These are phyloP conservation scores for Leccinum subspadiceum DNA, from an alignment of 1,284 basidiomycete species.

Conservation along the genomic window DNA sequence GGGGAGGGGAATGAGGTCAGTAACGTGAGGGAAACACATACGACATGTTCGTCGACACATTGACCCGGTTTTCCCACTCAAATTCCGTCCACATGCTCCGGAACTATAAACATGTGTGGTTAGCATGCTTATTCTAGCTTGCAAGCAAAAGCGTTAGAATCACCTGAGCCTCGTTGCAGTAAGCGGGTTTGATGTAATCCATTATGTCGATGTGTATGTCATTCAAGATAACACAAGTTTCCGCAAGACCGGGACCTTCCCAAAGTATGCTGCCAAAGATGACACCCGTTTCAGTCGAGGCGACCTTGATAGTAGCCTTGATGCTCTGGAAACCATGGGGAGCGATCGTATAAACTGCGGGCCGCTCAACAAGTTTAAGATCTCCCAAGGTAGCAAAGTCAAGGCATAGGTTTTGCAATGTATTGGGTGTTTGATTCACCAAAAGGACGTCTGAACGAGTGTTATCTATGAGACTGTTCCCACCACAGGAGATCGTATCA, in stretches of 20 bases:
- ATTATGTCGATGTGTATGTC: conserved; percentile 99
- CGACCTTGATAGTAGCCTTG: conserved; percentile 98
- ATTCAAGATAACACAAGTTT: conserved; percentile 90
- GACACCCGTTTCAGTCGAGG: conserved; percentile 96
- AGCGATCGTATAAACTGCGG: conserved; percentile 88
- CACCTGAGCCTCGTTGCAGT: conserved; percentile 93
- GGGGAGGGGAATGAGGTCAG: background rate
- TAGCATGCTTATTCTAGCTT: background rate
- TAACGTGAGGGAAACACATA: conserved; percentile 23
- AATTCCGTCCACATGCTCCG: conserved; percentile 92
- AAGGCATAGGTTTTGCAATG: conserved; percentile 93
- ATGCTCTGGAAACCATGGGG: conserved; percentile 98
- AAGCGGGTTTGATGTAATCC: conserved; percentile 98
- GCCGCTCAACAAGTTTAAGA: conserved; percentile 95
- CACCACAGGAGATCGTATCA: background rate
- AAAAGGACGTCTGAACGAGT: conserved; percentile 77
- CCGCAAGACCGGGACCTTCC: conserved; percentile 86
- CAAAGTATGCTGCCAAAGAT: conserved; percentile 99
- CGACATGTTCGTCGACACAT: conserved; percentile 74
- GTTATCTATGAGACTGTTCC: background rate
- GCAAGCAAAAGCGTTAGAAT: background rate
- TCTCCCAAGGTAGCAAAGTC: conserved; percentile 98
- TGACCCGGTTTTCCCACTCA: conserved; percentile 90
- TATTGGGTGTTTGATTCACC: conserved; percentile 95
- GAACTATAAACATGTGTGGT: conserved; percentile 54